Percentiles rank a stretch among this genome's conserved stretches.
Conservation (phyloP, 495 filamentous ascomycete species). For the Thozetella sp. region DNA sequence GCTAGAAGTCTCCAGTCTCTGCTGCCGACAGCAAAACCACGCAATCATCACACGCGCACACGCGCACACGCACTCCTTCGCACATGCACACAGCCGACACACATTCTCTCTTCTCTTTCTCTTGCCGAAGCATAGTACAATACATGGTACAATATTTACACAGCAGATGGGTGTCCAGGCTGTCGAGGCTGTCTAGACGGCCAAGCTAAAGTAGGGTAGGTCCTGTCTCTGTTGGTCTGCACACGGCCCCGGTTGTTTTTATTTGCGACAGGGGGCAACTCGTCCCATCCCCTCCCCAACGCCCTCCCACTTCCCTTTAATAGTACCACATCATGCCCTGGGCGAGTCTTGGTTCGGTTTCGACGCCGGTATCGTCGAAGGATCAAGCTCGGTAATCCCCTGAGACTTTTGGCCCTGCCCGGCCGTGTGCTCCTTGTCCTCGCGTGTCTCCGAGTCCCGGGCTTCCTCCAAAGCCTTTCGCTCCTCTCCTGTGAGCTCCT, state of each 20-base stretch:
- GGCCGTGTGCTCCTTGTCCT: slow-evolving; percentile 5
- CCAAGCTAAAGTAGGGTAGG: no score
- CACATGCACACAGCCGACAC: no score
- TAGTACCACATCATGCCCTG: slow-evolving; percentile 15
- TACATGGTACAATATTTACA: slow-evolving; percentile 1
- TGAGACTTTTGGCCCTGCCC: neutral
- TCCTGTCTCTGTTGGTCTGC: no score
- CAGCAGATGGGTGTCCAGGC: neutral
- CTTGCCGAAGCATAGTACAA: neutral
- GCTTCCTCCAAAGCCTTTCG: neutral
- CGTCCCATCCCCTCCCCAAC: neutral
- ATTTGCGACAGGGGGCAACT: no score
- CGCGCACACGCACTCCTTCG: no score
- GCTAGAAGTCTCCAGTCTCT: no score
- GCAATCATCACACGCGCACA: no score
- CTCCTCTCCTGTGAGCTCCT: slow-evolving; percentile 2
- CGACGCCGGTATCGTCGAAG: slow-evolving; percentile 15
- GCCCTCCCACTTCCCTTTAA: neutral
- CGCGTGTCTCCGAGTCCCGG: slow-evolving; percentile 1
- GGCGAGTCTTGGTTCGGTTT: slow-evolving; percentile 14
- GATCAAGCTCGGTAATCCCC: slow-evolving; percentile 7
- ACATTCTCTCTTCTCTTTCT: no score
- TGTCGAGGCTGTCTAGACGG: neutral
- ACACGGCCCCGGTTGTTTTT: no score
- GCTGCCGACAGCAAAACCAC: no score